Evolutionary conservation across 148 eudicot species (phyloP).

Genomic region (Beta vulgaris): DNA sequence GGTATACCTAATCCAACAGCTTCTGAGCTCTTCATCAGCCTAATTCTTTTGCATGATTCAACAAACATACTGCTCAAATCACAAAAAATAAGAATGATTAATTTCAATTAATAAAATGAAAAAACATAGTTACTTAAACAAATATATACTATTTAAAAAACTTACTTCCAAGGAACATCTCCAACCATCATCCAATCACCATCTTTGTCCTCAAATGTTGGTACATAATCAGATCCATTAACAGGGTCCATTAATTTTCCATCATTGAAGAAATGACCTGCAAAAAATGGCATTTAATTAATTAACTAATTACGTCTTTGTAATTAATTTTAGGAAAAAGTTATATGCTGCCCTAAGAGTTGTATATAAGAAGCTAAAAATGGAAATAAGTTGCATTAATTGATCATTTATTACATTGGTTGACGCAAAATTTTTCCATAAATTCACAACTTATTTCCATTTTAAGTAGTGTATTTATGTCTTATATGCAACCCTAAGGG

Average conservation of each 20-base stretch:
- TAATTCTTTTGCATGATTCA: constrained; percentile 62
- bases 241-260: constrained; percentile 37
- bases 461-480: too few species aligned
- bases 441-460: too few species aligned
- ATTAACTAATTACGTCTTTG: too few species aligned
- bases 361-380: too few species aligned
- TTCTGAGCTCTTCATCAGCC: constrained; percentile 60
- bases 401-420: too few species aligned
- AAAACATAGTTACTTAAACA: too few species aligned
- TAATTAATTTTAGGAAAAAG: too few species aligned
- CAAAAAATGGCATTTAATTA: too few species aligned
- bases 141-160: neutral
- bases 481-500: too few species aligned
- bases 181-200: constrained; percentile 61
- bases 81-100: neutral
- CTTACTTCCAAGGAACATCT: constrained; percentile 48
- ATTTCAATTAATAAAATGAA: neutral
- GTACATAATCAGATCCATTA: constrained; percentile 39
- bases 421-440: too few species aligned
- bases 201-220: constrained; percentile 49
- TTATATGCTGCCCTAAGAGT: too few species aligned
- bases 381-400: too few species aligned
- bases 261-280: constrained; percentile 41
- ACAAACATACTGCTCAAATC: constrained; percentile 57
- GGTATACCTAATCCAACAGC: constrained; percentile 43